These are phyloP conservation scores for Fomitopsis pinicola DNA, from an alignment of 1,284 basidiomycete genomes.

Conservation along the genomic window DNA sequence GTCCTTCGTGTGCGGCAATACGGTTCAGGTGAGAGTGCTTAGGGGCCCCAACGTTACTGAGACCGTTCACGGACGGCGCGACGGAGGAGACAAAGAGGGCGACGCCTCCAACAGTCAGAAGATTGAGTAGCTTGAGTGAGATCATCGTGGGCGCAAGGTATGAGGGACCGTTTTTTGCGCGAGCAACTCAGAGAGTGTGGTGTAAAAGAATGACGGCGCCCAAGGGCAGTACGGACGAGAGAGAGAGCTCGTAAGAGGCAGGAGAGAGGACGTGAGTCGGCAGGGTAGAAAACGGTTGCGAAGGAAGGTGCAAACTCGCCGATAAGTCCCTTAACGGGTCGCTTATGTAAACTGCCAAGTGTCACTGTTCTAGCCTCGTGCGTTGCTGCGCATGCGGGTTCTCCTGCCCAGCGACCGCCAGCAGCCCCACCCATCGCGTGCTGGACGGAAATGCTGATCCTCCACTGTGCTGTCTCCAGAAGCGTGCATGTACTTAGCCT, in stretches of 20 bases:
- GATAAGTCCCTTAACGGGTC: slow-evolving; percentile 11
- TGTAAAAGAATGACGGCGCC: slow-evolving; percentile 31
- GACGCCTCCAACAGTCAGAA: slow-evolving; percentile 54
- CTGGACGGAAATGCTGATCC: not conserved
- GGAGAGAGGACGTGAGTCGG: slow-evolving; percentile 12
- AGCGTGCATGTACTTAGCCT: no score
- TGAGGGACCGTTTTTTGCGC: slow-evolving; percentile 2
- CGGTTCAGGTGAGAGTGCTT: slow-evolving; percentile 26
- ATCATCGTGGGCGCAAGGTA: slow-evolving; percentile 40
- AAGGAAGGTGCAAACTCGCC: slow-evolving; percentile 21
- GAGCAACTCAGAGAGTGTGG: slow-evolving; percentile 19
- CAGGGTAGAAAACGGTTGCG: slow-evolving; percentile 8
- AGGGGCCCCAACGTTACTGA: slow-evolving; percentile 31
- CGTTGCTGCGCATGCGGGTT: not conserved
- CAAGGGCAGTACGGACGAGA: slow-evolving; percentile 13
- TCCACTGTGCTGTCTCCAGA: not conserved
- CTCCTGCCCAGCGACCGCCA: not conserved
- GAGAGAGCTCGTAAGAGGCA: slow-evolving; percentile 12
- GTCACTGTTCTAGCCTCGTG: not conserved
- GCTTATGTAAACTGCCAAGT: not conserved
- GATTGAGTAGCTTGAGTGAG: slow-evolving; percentile 44
- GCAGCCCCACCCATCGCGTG: not conserved
- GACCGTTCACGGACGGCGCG: slow-evolving; percentile 44
- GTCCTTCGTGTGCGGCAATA: slow-evolving; percentile 32
- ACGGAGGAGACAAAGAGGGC: slow-evolving; percentile 53